Conservation (phyloP, 2,329 filamentous ascomycete species). For the Nannizziopsis arthrosporioides region DNA sequence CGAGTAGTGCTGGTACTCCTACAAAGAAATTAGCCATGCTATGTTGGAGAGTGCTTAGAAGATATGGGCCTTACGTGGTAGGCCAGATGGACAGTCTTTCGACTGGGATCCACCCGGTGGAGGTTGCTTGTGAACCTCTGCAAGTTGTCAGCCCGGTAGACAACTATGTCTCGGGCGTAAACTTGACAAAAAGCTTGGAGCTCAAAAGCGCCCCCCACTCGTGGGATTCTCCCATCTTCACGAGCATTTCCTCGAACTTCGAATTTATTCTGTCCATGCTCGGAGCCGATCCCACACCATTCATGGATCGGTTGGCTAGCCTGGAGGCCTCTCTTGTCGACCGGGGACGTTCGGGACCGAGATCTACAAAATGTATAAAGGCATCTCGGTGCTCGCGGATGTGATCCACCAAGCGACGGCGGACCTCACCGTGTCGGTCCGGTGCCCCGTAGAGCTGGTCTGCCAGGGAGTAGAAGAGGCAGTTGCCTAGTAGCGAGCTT, state of each 20-base stretch:
- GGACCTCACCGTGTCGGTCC: constrained; percentile 47
- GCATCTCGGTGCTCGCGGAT: constrained; percentile 50
- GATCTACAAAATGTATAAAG: constrained; percentile 54
- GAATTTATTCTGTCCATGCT: constrained; percentile 46
- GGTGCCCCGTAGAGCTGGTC: constrained; percentile 55
- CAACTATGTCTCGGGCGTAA: constrained; percentile 50
- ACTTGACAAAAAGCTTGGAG: constrained; percentile 54
- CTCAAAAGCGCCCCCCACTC: constrained; percentile 58
- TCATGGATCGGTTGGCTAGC: constrained; percentile 39
- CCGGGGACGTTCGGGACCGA: constrained; percentile 46
- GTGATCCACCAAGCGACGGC: constrained; percentile 47
- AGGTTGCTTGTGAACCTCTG: constrained; percentile 36
- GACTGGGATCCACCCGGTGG: constrained; percentile 25
- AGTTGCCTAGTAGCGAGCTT: constrained; percentile 44
- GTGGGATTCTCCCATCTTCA: constrained; percentile 48
- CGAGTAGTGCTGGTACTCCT: constrained; percentile 56
- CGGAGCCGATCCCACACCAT: constrained; percentile 38
- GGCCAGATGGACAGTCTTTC: constrained; percentile 45
- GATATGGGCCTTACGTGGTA: constrained; percentile 44
- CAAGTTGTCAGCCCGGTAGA: constrained; percentile 40
- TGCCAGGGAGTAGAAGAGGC: constrained; percentile 56
- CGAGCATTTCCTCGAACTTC: constrained; percentile 48
- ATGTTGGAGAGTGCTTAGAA: constrained; percentile 11
- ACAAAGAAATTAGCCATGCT: constrained; percentile 14
- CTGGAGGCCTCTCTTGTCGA: constrained; percentile 40